Percentiles rank a stretch among this genome's conserved stretches.
These are phyloP conservation scores for Entelexis sorbosivorans DNA, from an alignment of 1,139 yeast genomes.

Conservation along the genomic window DNA sequence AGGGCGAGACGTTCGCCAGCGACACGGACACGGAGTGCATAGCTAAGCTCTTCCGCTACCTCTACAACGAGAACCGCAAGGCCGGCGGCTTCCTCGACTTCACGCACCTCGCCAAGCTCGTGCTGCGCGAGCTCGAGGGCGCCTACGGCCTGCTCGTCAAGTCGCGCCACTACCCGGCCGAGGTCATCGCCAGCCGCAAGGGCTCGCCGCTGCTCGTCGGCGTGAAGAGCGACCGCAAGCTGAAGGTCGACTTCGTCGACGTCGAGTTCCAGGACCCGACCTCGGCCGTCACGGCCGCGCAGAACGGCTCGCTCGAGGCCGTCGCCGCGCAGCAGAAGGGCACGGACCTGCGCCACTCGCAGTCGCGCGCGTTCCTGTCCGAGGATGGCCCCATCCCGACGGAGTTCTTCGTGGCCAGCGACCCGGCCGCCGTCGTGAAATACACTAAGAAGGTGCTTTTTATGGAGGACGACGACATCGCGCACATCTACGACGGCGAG, in stretches of 20 bases:
- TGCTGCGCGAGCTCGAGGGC: slow-evolving; percentile 87
- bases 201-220: slow-evolving; percentile 97
- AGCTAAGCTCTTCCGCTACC: slow-evolving; percentile 86
- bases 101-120: slow-evolving; percentile 85
- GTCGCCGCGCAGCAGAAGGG: slow-evolving; percentile 15
- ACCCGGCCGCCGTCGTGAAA: slow-evolving; percentile 94
- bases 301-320: slow-evolving; percentile 11
- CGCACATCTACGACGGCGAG: slow-evolving; percentile 96
- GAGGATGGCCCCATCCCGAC: slow-evolving; percentile 95
- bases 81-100: slow-evolving; percentile 62
- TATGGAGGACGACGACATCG: slow-evolving; percentile 96
- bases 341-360: slow-evolving; percentile 60
- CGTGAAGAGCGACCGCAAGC: slow-evolving; percentile 86
- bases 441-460: slow-evolving; percentile 95
- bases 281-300: slow-evolving; percentile 12
- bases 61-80: slow-evolving; percentile 67
- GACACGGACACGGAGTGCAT: slow-evolving; percentile 98
- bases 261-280: slow-evolving; percentile 76
- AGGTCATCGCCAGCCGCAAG: slow-evolving; percentile 92
- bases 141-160: slow-evolving; percentile 93
- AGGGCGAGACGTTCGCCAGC: slow-evolving; percentile 76
- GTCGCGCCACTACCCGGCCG: slow-evolving; percentile 87
- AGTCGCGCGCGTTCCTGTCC: slow-evolving; percentile 81
- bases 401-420: slow-evolving; percentile 92
- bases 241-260: slow-evolving; percentile 96